A percentile compares a stretch with the other conserved stretches of the same genome.
Evolutionary conservation across 345 rosid genomes (phyloP).

Genomic region (Adansonia digitata): DNA sequence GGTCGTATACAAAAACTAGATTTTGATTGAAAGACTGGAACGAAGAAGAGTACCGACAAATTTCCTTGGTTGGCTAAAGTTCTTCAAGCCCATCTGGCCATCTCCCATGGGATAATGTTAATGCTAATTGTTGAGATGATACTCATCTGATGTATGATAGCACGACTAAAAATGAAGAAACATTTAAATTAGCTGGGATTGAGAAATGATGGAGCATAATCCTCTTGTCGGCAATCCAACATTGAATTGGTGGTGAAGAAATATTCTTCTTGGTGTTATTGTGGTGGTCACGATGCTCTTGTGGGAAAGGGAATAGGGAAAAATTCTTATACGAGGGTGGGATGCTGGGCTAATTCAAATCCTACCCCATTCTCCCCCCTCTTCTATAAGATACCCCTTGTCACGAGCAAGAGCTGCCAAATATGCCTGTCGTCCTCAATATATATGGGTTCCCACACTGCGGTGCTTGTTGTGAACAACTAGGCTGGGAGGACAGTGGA

Average conservation of each 20-base stretch:
- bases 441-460: conserved; percentile 15
- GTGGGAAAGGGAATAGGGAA: conserved; percentile 2
- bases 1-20: neutral
- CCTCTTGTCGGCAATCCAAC: conserved; percentile 9
- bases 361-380: neutral
- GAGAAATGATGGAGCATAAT: neutral
- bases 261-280: neutral
- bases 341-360: neutral
- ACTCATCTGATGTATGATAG: neutral
- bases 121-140: neutral
- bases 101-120: neutral
- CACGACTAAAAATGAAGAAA: neutral
- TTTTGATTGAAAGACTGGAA: no score
- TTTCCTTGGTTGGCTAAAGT: no score
- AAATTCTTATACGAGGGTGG: neutral
- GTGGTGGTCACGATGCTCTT: neutral
- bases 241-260: neutral
- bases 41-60: no score
- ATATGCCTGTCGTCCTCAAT: conserved; percentile 13
- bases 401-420: conserved; percentile 8
- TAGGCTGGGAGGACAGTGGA: conserved; percentile 13
- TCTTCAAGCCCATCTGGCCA: neutral
- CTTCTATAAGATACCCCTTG: neutral
- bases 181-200: neutral
- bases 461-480: conserved; percentile 15